Conservation (phyloP, 2,329 filamentous ascomycete genomes). For the Monosporascus sp. region DNA sequence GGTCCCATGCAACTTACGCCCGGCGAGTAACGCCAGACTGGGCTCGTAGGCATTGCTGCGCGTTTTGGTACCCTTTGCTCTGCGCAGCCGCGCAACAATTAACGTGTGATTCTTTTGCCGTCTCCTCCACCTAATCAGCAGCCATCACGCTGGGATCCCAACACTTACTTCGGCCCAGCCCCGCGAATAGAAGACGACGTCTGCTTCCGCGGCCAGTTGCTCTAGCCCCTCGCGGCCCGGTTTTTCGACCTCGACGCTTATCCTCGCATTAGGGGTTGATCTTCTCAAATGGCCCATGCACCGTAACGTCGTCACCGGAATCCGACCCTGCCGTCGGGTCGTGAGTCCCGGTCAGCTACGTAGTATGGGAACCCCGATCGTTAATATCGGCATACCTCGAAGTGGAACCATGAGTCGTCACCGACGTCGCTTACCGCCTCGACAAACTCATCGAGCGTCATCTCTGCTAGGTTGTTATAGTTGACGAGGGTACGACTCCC, state of each 20-base stretch:
- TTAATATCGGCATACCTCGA: slow-evolving; percentile 48
- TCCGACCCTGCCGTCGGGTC: slow-evolving; percentile 48
- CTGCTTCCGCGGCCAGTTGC: slow-evolving; percentile 54
- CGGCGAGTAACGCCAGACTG: slow-evolving; percentile 26
- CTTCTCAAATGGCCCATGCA: slow-evolving; percentile 54
- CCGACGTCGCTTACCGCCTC: slow-evolving; percentile 30
- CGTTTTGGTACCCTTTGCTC: slow-evolving; percentile 24
- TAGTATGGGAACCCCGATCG: not conserved
- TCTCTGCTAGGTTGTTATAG: slow-evolving; percentile 62
- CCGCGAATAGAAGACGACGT: slow-evolving; percentile 69
- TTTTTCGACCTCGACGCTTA: slow-evolving; percentile 72
- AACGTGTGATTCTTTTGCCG: too few relatives aligned
- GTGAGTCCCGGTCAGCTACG: slow-evolving; percentile 10
- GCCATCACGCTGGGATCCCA: not conserved
- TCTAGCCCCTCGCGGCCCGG: slow-evolving; percentile 55
- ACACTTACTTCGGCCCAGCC: slow-evolving; percentile 61
- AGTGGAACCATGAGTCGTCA: slow-evolving; percentile 60
- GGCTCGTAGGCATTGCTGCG: slow-evolving; percentile 22
- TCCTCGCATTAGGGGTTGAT: slow-evolving; percentile 34
- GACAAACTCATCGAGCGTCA: slow-evolving; percentile 58
- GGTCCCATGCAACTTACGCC: slow-evolving; percentile 25
- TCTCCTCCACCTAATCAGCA: slow-evolving; percentile 3
- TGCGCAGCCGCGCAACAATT: slow-evolving; percentile 6
- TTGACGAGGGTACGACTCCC: slow-evolving; percentile 66
- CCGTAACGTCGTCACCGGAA: slow-evolving; percentile 52